Conservation (phyloP, 495 filamentous ascomycete species). For the Hapsidospora chrysogenum region DNA sequence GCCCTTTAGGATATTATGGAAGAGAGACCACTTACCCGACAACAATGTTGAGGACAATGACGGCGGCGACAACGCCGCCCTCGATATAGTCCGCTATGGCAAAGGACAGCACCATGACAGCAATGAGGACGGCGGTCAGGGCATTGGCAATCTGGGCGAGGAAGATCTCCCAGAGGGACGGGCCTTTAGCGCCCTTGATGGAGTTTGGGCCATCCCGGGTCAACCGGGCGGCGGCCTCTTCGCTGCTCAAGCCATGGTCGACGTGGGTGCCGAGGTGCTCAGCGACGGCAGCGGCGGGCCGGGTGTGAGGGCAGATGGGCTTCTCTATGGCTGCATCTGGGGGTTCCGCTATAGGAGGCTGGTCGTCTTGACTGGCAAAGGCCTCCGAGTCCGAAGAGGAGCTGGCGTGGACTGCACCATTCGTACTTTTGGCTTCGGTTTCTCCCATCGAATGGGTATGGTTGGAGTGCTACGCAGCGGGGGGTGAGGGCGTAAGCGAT, state of each 20-base stretch:
- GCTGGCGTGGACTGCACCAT: constrained; percentile 3
- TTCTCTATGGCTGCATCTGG: constrained; percentile 3
- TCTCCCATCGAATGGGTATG: constrained; percentile 4
- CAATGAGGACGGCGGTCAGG: constrained; percentile 38
- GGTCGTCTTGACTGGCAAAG: constrained; percentile 3
- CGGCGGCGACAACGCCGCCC: constrained; percentile 56
- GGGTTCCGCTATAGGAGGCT: constrained; percentile 3
- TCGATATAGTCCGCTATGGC: constrained; percentile 61
- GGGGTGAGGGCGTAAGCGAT: too few relatives aligned
- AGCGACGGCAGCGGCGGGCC: constrained; percentile 6
- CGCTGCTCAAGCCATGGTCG: constrained; percentile 1
- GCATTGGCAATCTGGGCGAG: constrained; percentile 14
- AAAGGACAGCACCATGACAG: constrained; percentile 59
- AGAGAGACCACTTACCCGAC: constrained; percentile 35
- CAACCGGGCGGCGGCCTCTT: constrained; percentile 7
- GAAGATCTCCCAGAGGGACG: constrained; percentile 17
- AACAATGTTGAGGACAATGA: constrained; percentile 55
- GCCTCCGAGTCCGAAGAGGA: constrained; percentile 3
- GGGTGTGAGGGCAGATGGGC: constrained; percentile 9
- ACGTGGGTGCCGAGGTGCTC: neutral
- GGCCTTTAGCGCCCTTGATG: constrained; percentile 12
- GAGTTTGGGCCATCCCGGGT: constrained; percentile 17
- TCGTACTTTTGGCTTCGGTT: constrained; percentile 1
- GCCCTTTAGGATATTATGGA: too few relatives aligned
- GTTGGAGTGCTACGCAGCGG: neutral